These are phyloP conservation scores for Rachicladosporium sp. DNA, from an alignment of 2,329 filamentous ascomycete genomes.

Conservation along the genomic window DNA sequence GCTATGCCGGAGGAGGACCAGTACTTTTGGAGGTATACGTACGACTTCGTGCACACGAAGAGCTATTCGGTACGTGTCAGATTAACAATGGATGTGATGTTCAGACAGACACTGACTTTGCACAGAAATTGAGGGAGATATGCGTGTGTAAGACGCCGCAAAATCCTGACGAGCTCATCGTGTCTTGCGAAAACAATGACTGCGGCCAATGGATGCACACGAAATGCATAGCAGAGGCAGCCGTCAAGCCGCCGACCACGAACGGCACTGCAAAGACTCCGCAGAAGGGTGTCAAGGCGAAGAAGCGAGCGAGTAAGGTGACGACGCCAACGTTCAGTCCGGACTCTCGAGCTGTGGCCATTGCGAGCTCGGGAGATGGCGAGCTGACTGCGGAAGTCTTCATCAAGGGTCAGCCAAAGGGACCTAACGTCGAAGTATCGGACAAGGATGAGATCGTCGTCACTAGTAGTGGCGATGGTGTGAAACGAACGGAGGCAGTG, in stretches of 20 bases:
- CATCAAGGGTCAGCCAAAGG: slow-evolving; percentile 13
- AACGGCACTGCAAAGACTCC: too few relatives aligned
- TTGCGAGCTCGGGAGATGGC: slow-evolving; percentile 2
- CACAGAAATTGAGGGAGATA: slow-evolving; percentile 23
- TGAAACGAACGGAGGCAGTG: slow-evolving; percentile 14
- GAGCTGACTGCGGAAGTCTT: slow-evolving; percentile 14
- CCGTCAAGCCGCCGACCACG: neutral
- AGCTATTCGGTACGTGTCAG: slow-evolving; percentile 24
- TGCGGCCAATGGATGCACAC: slow-evolving; percentile 34
- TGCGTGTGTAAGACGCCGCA: slow-evolving; percentile 29
- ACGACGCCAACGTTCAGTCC: neutral
- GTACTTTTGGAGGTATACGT: slow-evolving; percentile 34
- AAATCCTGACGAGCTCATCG: slow-evolving; percentile 31
- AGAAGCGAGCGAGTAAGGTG: slow-evolving; percentile 2
- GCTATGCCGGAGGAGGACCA: slow-evolving; percentile 20
- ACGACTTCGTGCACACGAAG: slow-evolving; percentile 21
- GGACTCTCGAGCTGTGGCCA: too few relatives aligned
- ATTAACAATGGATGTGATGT: neutral
- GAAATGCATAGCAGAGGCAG: slow-evolving; percentile 24
- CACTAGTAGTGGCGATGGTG: slow-evolving; percentile 9
- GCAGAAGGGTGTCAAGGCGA: neutral
- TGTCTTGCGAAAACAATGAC: slow-evolving; percentile 26
- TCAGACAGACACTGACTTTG: slow-evolving; percentile 3
- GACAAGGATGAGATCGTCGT: slow-evolving; percentile 18
- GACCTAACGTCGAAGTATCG: slow-evolving; percentile 6